Evolutionary conservation across 2,329 filamentous ascomycete species (phyloP), one percentile per base, ranked within the genome.

Genomic region (Pseudonectria buxi): DNA sequence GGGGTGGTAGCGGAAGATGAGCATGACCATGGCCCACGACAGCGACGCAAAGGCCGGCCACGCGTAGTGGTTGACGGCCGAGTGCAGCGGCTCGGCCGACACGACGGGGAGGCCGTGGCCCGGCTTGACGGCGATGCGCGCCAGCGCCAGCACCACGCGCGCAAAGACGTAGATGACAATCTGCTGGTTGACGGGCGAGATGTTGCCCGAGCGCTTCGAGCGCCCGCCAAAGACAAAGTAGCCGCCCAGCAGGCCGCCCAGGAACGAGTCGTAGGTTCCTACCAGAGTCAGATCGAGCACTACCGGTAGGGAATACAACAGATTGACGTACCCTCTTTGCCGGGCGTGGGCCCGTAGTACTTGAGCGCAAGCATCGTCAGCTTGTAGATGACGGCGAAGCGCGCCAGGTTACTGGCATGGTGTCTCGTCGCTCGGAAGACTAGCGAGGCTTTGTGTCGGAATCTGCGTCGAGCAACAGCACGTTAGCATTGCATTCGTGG

Each of bases 151-250:
- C 41, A 83, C 74, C 12, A 95, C 92, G 47, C 92, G 81, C 31
- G 92, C 92, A 57, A 95, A 95, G 44, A 98, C 85, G 68, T 98
- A 98, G 53, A 96, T 86, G 61, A 95, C 88, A 58, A 98, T 98
- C 71, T 98, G 90, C 69, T 95, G 87, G 65, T 82, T 94, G 44
- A 95, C 83, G 45, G 78, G 83, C 42, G 82, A 84, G 54, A 86
- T 80, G 58, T 75, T 74, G 50, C 82, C 82, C 26, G 64, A 68
- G 41, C 84, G 81, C 52, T 59, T 63, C 28, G 72, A 75, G 40
- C 75, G 71, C 28, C 69, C 62, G 32, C 90, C 92, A 59, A 98
- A 98, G 44, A 96, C 86, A 43, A 86, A 65, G 71, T 96, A 98
- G 35, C 92, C 92, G 55, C 92, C 92, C 30, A 94, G 58, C 7